Percentiles rank a stretch among this genome's conserved stretches.
Evolutionary conservation across 2,329 filamentous ascomycete species (phyloP).

Genomic region (Ophiosphaerella narmari): DNA sequence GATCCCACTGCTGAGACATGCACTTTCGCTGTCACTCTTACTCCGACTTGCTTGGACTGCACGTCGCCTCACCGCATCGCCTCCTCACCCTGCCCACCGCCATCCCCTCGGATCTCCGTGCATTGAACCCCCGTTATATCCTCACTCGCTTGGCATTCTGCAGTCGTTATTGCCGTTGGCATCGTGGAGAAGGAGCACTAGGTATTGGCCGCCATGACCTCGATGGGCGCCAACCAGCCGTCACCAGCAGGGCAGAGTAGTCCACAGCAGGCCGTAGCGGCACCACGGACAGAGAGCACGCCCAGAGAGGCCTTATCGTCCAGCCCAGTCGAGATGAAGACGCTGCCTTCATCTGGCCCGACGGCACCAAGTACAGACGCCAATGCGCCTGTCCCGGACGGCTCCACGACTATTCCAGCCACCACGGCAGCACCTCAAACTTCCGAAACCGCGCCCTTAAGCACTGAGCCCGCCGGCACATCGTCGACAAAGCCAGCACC

Average conservation of each 20-base stretch:
- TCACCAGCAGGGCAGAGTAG: slow-evolving; percentile 29
- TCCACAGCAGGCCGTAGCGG: slow-evolving; percentile 23
- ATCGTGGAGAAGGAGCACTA: slow-evolving; percentile 14
- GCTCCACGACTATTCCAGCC: slow-evolving; percentile 18
- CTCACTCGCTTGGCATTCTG: slow-evolving; percentile 19
- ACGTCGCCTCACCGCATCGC: slow-evolving; percentile 5
- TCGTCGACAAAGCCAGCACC: slow-evolving; percentile 27
- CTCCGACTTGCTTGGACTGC: not conserved
- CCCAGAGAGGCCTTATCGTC: slow-evolving; percentile 25
- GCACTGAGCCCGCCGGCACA: slow-evolving; percentile 15
- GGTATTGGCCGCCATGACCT: slow-evolving; percentile 37
- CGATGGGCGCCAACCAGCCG: slow-evolving; percentile 30
- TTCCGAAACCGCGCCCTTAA: slow-evolving; percentile 14
- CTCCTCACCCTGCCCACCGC: slow-evolving; percentile 1
- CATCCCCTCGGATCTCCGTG: slow-evolving; percentile 1
- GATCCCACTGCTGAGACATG: slow-evolving; percentile 12
- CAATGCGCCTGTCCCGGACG: slow-evolving; percentile 17
- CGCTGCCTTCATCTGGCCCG: slow-evolving; percentile 27
- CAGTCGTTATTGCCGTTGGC: slow-evolving; percentile 26
- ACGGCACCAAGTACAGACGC: slow-evolving; percentile 20
- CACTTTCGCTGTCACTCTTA: not conserved
- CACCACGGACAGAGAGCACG: slow-evolving; percentile 28
- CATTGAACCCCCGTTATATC: slow-evolving; percentile 1
- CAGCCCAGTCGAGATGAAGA: slow-evolving; percentile 43
- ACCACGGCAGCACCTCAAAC: slow-evolving; percentile 12